phyloP scores from a whole-genome alignment of 2,329 filamentous ascomycete species.

The Immersiporthe knoxdaviesiana region DNA sequence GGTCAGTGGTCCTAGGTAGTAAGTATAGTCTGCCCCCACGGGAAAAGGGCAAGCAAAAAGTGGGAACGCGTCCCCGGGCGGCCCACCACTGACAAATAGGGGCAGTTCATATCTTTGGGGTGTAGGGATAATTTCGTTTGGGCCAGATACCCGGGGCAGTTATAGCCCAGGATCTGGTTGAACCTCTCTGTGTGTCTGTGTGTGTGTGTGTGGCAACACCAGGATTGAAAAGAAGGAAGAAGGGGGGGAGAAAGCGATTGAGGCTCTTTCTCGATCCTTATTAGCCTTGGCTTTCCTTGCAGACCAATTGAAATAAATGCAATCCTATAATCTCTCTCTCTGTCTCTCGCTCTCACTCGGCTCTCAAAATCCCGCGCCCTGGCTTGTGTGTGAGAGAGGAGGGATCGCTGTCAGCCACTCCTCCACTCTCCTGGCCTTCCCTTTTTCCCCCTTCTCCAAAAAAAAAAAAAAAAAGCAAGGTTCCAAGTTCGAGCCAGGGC shows the following conservation, averaged over 20 bases:
- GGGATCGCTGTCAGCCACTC: neutral
- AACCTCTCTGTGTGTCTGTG: too few relatives aligned
- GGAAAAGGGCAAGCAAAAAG: neutral
- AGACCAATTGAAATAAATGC: neutral
- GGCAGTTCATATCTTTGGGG: neutral
- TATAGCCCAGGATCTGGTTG: too few relatives aligned
- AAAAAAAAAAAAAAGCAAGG: constrained; percentile 1
- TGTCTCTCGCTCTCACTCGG: neutral
- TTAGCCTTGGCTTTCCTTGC: neutral
- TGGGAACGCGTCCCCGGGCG: neutral
- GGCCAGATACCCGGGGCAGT: neutral
- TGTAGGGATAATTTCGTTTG: constrained; percentile 13
- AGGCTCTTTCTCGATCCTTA: constrained; percentile 2
- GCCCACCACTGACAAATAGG: constrained; percentile 6
- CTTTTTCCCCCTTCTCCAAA: too few relatives aligned
- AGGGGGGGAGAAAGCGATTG: neutral
- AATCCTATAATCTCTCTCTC: constrained; percentile 6
- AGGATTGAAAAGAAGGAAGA: too few relatives aligned
- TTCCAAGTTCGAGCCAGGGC: neutral
- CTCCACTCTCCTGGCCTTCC: too few relatives aligned
- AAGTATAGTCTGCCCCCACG: neutral
- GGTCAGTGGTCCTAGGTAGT: neutral
- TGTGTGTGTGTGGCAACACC: too few relatives aligned
- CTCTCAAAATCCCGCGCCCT: neutral
- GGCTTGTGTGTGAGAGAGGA: too few relatives aligned